Evolutionary conservation across 2,329 filamentous ascomycete genomes (phyloP).

Genomic region (Claviceps africana): DNA sequence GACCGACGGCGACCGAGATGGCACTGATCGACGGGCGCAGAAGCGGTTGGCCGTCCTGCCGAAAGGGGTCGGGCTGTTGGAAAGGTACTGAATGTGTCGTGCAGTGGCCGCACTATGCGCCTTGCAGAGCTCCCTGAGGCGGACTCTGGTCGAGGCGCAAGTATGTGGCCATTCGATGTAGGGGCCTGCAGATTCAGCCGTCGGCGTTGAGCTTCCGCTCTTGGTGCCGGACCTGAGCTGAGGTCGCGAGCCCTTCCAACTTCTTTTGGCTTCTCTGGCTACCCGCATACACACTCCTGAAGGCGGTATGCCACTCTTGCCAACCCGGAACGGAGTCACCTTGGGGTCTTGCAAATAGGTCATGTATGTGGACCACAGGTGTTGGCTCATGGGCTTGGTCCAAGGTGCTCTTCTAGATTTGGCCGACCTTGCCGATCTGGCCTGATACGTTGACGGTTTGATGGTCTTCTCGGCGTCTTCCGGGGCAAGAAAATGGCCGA

Average conservation of each 20-base stretch:
- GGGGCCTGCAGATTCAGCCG: constrained; percentile 28
- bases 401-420: constrained; percentile 40
- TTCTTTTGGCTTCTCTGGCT: constrained; percentile 50
- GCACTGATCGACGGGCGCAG: constrained; percentile 34
- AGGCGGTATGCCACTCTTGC: constrained; percentile 49
- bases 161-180: constrained; percentile 52
- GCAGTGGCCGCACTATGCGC: constrained; percentile 32
- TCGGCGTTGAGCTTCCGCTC: constrained; percentile 44
- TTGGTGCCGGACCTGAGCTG: constrained; percentile 21
- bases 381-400: constrained; percentile 51
- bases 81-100: constrained; percentile 31
- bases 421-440: constrained; percentile 8
- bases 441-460: constrained; percentile 9
- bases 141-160: constrained; percentile 45
- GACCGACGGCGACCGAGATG: constrained; percentile 30
- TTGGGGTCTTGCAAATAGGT: constrained; percentile 53
- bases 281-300: constrained; percentile 51
- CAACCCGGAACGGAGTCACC: constrained; percentile 50
- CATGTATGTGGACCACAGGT: constrained; percentile 52
- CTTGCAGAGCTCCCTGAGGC: constrained; percentile 49
- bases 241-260: constrained; percentile 48
- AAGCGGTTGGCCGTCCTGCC: constrained; percentile 34
- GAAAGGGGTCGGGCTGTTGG: constrained; percentile 42
- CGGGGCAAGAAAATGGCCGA: constrained; percentile 12
- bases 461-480: constrained; percentile 20